Evolutionary conservation across 2,329 filamentous ascomycete species (phyloP), one percentile per base, ranked within the genome.

Genomic region (Ascochyta rabiei): DNA sequence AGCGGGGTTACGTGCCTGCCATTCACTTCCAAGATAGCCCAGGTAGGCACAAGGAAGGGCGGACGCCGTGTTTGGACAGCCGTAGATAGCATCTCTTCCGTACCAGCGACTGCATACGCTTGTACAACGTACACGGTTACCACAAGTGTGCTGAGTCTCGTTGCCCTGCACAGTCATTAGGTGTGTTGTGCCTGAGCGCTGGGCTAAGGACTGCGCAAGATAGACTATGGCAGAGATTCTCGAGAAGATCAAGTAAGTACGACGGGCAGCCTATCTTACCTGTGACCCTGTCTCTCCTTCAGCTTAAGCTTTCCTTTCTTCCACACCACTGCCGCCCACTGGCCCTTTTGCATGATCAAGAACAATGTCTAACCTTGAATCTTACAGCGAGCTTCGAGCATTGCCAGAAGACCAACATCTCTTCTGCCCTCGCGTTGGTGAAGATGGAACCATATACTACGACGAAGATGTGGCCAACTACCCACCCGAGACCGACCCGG

Each of bases 341-440:
- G 15, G 15, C 8, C 23, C 5, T 3, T 28, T 44, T 15, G 15
- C 15, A 8, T 34, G 37, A 21, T 41, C 33, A 2, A 24, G 23
- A 59, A 39, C 60, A 67, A 56, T 64, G 64, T 47, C 60, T 69
- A 34, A 74, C 68, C 39, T 56, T 44, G 40, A 39, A 46, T 37
- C 46, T 42, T 48, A 39, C 43, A 77, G 76, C 43, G 67, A 77
- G 56, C 71, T 78, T 37, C 64, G 70, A 61, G 55, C 64, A 28
- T 67, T 78, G 8, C 69, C 75, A 38, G 65, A 68, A 34, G 71
- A 75, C 4, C 59, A 75, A 33, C 80, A 82, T 65, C 78, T 80
- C 56, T 81, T 82, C 64, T 82, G 80, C 61, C 79, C 80, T 15
- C 76, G 80, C 48, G 33, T 61, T 18, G 64, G 68, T 35, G 72